These are phyloP conservation scores for Annulohypoxylon bovei DNA, from an alignment of 495 filamentous ascomycete species.

Conservation along the genomic window DNA sequence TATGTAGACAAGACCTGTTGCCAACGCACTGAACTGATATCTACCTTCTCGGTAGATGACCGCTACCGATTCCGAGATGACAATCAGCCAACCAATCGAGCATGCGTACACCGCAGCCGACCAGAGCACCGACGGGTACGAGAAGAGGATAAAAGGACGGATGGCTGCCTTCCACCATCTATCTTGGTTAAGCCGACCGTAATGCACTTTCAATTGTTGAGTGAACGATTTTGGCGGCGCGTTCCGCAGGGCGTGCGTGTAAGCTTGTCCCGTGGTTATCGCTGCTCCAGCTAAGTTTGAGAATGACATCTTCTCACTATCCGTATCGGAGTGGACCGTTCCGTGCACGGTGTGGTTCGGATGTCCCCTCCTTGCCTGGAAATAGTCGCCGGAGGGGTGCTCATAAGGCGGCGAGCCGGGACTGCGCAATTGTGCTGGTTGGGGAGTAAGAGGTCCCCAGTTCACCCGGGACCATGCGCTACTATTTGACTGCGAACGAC, in stretches of 20 bases:
- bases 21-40: constrained; percentile 83
- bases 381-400: constrained; percentile 23
- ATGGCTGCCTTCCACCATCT: constrained; percentile 79
- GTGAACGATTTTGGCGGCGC: constrained; percentile 72
- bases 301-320: constrained; percentile 49
- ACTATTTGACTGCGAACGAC: constrained; percentile 24
- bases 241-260: constrained; percentile 68
- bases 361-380: constrained; percentile 25
- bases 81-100: constrained; percentile 95
- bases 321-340: constrained; percentile 42
- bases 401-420: constrained; percentile 49
- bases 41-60: constrained; percentile 74
- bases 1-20: constrained; percentile 88
- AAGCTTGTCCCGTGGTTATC: constrained; percentile 51
- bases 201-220: constrained; percentile 76
- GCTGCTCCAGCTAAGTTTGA: constrained; percentile 41
- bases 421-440: constrained; percentile 44
- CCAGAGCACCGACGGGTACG: constrained; percentile 92
- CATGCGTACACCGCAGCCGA: constrained; percentile 86
- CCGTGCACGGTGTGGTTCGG: background rate
- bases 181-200: constrained; percentile 80
- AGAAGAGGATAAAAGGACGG: constrained; percentile 85
- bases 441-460: constrained; percentile 36
- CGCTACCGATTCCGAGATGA: constrained; percentile 87
- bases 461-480: constrained; percentile 25